A percentile compares a stretch with the other conserved stretches of the same genome.
These are phyloP conservation scores for Parachaetomium inaequale DNA, from an alignment of 495 filamentous ascomycete species.

Conservation along the genomic window DNA sequence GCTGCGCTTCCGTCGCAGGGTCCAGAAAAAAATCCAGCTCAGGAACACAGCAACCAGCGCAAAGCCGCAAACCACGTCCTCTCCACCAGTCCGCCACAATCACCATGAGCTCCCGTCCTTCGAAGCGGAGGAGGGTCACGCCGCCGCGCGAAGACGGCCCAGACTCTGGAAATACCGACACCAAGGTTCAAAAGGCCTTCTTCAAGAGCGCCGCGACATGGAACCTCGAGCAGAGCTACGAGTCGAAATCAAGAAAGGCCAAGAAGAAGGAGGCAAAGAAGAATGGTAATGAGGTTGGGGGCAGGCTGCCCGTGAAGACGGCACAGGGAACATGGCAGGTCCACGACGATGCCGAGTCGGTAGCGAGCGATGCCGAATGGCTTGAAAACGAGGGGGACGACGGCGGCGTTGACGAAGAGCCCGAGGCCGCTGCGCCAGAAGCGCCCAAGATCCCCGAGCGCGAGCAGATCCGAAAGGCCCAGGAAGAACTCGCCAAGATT, in stretches of 20 bases:
- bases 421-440: slow-evolving; percentile 40
- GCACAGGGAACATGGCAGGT: slow-evolving; percentile 64
- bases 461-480: slow-evolving; percentile 77
- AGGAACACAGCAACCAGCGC: background rate
- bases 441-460: slow-evolving; percentile 63
- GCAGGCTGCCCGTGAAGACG: slow-evolving; percentile 78
- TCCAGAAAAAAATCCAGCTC: slow-evolving; percentile 19
- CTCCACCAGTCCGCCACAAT: slow-evolving; percentile 13
- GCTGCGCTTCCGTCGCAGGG: slow-evolving; percentile 12
- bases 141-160: slow-evolving; percentile 36
- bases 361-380: slow-evolving; percentile 54
- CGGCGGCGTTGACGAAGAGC: slow-evolving; percentile 39
- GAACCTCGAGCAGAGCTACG: slow-evolving; percentile 91
- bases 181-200: slow-evolving; percentile 43
- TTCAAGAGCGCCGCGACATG: slow-evolving; percentile 55
- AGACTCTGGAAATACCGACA: slow-evolving; percentile 20
- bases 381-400: slow-evolving; percentile 47
- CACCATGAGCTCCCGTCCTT: slow-evolving; percentile 40
- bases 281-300: slow-evolving; percentile 11
- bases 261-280: slow-evolving; percentile 69
- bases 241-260: slow-evolving; percentile 68
- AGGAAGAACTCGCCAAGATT: slow-evolving; percentile 86
- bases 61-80: slow-evolving; percentile 1
- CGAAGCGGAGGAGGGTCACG: slow-evolving; percentile 46
- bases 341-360: slow-evolving; percentile 45